Evolutionary conservation across 139 green algal species (phyloP), one percentile per base, ranked within the genome.

Genomic region (Chlamydomonas sp.): DNA sequence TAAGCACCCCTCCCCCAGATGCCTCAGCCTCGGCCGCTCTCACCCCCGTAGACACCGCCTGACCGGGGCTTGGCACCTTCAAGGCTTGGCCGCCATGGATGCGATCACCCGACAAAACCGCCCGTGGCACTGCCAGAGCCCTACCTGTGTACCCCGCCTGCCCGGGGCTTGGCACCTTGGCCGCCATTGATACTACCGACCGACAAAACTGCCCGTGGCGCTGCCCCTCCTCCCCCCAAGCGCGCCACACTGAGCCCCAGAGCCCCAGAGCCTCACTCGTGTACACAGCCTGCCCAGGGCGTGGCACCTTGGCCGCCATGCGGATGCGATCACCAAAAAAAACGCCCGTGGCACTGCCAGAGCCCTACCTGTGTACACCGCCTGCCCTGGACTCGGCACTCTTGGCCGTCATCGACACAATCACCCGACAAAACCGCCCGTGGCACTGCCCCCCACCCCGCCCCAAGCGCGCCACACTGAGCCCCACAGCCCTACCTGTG

Each of bases 261-360:
- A 35, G 13, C 26, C 54, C 26, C 38, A 69, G n/a, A n/a, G n/a
- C n/a, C 43, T 54, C 38, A 73, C 70, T 83, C 5, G 79, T 76
- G 65, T 94, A 94, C 24, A 90, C 73, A 1, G 81, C 73, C 72
- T 82, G 76, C 0, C 87, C 88, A 1, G 88, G 84, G 0, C 78
- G 79, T 1, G 90, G 89, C 35, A 94, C 83, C 66, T 82, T 85
- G n/a, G 70, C 82, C 62, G 83, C 83, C 85, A 95, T 92, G 69
- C 65, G 78, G 67, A 84, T 43, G 83, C 78, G 2, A 95, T 78
- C 3, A 90, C 81, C 26, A 93, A 80, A 20, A 26, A 24, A 95
- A 71, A 20, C 84, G 77, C 13, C 89, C 84, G 33, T 74, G 76
- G 8, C 71, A 30, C 43, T 73, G 73, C 0, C n/a, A 20, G 54